Evolutionary conservation across 495 filamentous ascomycete genomes (phyloP), one percentile per base, ranked within the genome.

Genomic region (Pyrenopolyporus hunteri): DNA sequence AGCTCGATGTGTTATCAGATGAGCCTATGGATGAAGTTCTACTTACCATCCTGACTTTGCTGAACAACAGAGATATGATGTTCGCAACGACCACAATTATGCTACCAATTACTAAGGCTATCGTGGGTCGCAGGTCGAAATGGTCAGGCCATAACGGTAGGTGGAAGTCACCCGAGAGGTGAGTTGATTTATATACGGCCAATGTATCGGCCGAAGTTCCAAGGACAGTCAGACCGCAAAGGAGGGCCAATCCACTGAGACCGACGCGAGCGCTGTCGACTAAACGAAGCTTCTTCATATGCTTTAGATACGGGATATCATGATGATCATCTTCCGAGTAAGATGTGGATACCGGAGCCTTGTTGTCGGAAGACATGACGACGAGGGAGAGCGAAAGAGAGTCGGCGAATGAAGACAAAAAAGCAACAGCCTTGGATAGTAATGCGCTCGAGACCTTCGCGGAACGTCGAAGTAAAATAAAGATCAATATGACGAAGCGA

Each of bases 111-210:
- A 83, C 77, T 4, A 82, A 74, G 5, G 80, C 77, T 26, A 78
- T 64, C 17, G 81, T 79, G 13, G 82, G 82, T 14, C 77, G 71
- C 31, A 82, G 67, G 64, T 83, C 75, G 63, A 83, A 81, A 7
- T 78, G 61, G 9, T 71, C 70, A 0, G 82, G 81, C 82, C 82
- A 85, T 36, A 85, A 66, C 5, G 79, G 58, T 17, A 82, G 65
- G 39, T 75, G 63, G 49, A 74, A 80, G 19, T 75, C 73, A 26
- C 57, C 48, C 2, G 73, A 40, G 11, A 82, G 53, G 44, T 76
- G 72, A n/a, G 82, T 85, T 20, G 62, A 60, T 57, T 83, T 67
- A 71, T 82, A 83, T 19, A 79, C 75, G 17, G 70, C 58, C 48
- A 83, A 65, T 0, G 76, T 75, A 63, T 85, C 75, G 63, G 58